Conservation (phyloP, 73 alveolate species). For the Uronychia binucleata region DNA sequence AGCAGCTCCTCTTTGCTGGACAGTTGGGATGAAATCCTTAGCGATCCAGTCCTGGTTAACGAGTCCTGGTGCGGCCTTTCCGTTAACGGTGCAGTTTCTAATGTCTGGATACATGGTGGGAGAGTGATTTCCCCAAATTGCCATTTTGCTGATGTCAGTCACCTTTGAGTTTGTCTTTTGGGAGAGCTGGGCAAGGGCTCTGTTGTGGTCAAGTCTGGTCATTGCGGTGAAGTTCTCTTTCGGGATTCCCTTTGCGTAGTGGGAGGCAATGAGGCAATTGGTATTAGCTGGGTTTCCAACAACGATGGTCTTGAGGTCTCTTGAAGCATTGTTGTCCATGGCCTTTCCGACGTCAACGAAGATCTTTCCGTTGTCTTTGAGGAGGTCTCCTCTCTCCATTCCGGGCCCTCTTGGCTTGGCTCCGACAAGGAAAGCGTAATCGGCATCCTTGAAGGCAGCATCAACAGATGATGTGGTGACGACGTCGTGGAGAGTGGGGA, state of each 20-base stretch:
- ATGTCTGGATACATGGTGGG: constrained; percentile 95
- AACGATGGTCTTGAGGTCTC: constrained; percentile 92
- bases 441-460: constrained; percentile 90
- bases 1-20: constrained; percentile 98
- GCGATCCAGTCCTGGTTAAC: constrained; percentile 55
- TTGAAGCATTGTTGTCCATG: constrained; percentile 79
- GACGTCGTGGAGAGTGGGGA: constrained; percentile 89
- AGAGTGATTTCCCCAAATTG: constrained; percentile 98
- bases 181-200: constrained; percentile 94
- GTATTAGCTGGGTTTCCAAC: constrained; percentile 99
- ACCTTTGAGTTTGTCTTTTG: constrained; percentile 78
- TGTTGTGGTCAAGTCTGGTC: constrained; percentile 98
- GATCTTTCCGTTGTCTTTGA: constrained; percentile 85
- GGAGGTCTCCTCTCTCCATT: constrained; percentile 98
- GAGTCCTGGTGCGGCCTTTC: constrained; percentile 61
- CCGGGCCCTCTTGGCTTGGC: constrained; percentile 99
- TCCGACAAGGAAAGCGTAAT: constrained; percentile 95
- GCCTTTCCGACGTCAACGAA: constrained; percentile 79
- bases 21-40: constrained; percentile 91
- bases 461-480: constrained; percentile 83
- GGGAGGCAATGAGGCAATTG: constrained; percentile 91
- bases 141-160: constrained; percentile 79
- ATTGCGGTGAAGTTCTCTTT: constrained; percentile 96
- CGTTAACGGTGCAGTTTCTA: constrained; percentile 71
- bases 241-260: constrained; percentile 89